Conservation (phyloP, 2,329 filamentous ascomycete genomes). For the Westerdykella aurantiaca region DNA sequence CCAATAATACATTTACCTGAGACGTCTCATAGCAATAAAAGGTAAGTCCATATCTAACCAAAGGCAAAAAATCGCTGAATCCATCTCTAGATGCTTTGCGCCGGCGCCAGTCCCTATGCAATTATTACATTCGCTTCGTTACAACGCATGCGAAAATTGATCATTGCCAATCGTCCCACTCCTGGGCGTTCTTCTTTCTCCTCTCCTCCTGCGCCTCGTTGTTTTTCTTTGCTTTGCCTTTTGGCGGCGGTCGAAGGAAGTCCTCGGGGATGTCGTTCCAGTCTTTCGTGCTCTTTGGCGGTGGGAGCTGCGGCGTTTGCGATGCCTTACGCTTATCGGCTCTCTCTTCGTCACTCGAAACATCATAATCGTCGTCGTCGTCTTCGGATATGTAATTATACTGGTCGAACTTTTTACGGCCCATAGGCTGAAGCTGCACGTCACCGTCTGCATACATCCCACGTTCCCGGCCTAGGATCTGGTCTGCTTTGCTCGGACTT, state of each 20-base stretch:
- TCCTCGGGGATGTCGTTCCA: conserved; percentile 49
- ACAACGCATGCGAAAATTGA: too few species aligned
- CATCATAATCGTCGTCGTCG: conserved; percentile 35
- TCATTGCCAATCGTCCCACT: conserved; percentile 30
- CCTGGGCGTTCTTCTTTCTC: conserved; percentile 18
- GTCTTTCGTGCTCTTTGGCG: conserved; percentile 28
- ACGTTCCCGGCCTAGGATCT: conserved; percentile 37
- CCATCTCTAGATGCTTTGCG: too few species aligned
- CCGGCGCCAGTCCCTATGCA: too few species aligned
- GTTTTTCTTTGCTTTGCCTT: conserved; percentile 21
- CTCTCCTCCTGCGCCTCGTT: conserved; percentile 18
- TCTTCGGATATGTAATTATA: conserved; percentile 34
- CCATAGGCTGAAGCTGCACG: conserved; percentile 40
- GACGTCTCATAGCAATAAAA: too few species aligned
- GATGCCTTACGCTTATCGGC: conserved; percentile 18
- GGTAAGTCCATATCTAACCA: too few species aligned
- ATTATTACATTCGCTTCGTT: too few species aligned
- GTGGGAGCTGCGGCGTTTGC: conserved; percentile 9
- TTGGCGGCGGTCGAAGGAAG: conserved; percentile 28
- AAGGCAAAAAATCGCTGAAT: too few species aligned
- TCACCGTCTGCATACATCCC: conserved; percentile 34
- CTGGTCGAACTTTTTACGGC: conserved; percentile 32
- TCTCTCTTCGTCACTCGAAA: conserved; percentile 28
- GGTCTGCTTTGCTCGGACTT: conserved; percentile 38
- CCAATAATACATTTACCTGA: too few species aligned